phyloP scores from a whole-genome alignment of 768 basidiomycete species.

The Mrakia hoshinonis region DNA sequence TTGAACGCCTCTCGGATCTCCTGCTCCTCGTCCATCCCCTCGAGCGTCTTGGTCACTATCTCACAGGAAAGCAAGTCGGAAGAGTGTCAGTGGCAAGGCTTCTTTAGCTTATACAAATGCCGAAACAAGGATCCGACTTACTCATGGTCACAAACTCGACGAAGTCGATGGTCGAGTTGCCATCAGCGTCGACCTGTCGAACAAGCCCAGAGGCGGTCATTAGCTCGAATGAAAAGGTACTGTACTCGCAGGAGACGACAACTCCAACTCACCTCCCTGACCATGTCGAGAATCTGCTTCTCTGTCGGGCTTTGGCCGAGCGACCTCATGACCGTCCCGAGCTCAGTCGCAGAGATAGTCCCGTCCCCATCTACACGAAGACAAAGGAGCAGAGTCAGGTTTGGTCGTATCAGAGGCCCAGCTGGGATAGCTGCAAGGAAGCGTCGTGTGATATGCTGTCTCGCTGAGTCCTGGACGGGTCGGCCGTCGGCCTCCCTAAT shows the following conservation, averaged over 20 bases:
- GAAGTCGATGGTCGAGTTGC: background rate
- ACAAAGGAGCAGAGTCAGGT: background rate
- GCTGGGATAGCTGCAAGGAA: background rate
- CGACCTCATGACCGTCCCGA: background rate
- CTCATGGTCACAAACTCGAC: background rate
- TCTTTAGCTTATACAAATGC: no score
- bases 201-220: background rate
- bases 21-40: background rate
- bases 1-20: constrained; percentile 5
- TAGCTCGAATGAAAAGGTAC: background rate
- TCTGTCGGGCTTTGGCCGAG: background rate
- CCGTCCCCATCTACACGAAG: background rate
- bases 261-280: background rate
- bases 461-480: no score
- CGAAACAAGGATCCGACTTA: no score
- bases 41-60: background rate
- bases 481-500: no score
- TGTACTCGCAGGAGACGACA: background rate
- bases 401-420: background rate
- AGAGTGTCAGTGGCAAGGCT: no score
- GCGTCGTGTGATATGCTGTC: background rate
- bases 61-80: no score
- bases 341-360: background rate
- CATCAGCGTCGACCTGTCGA: background rate
- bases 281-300: background rate